Conservation (phyloP, 257 asterid species). For the Cynanchum wilfordii region DNA sequence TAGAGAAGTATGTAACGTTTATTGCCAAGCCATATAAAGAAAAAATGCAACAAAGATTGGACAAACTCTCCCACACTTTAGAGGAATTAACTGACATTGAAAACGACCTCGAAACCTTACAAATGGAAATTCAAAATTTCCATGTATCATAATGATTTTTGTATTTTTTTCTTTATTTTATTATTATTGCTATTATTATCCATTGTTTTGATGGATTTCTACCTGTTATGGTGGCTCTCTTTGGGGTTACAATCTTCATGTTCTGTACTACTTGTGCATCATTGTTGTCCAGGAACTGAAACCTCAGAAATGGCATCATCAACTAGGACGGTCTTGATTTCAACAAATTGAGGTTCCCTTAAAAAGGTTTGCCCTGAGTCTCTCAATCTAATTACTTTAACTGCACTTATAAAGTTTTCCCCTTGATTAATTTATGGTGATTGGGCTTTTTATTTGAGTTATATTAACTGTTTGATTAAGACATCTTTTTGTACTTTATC, state of each 20-base stretch:
- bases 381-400: not conserved
- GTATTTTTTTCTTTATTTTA: not conserved
- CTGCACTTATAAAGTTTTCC: conserved; percentile 5
- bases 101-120: conserved; percentile 48
- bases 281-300: not conserved
- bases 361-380: conserved; percentile 6
- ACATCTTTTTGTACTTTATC: not conserved
- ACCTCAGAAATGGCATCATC: not conserved
- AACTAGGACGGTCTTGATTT: not conserved
- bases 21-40: conserved; percentile 65
- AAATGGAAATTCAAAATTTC: conserved; percentile 69
- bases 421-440: not conserved
- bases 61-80: conserved; percentile 43
- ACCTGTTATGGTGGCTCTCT: not conserved
- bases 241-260: not conserved
- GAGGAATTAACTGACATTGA: conserved; percentile 50
- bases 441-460: not conserved
- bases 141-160: conserved; percentile 30
- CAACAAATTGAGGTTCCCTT: conserved; percentile 2
- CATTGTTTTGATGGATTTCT: not conserved
- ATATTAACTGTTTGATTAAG: not conserved
- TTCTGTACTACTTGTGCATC: not conserved
- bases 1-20: conserved; percentile 46
- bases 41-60: conserved; percentile 46
- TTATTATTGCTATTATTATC: conserved; percentile 15